Evolutionary conservation across 2,329 filamentous ascomycete genomes (phyloP), one percentile per base, ranked within the genome.

Genomic region (Neonectria coccinea): DNA sequence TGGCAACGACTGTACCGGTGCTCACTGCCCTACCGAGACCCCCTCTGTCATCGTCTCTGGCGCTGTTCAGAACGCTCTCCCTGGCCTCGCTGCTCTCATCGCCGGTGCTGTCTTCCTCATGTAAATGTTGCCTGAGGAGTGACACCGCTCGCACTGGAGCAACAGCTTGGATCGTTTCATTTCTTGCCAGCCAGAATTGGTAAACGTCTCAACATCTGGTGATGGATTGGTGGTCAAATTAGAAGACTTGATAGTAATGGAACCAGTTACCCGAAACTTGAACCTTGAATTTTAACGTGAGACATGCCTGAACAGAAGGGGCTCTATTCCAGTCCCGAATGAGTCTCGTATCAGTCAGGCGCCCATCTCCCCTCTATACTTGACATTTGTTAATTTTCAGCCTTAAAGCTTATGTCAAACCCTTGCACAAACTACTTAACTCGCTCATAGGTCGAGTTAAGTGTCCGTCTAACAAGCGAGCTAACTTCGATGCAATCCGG

Each of bases 61-160:
- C 29, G 65, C 74, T 18, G 66, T 60, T 55, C 65, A 75, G 72
- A 69, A 74, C 59, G 65, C 71, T 27, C 65, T 61, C 39, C 61
- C 68, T 25, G 69, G 73, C 44, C 33, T 75, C 36, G 70, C 71
- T 9, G 65, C 66, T 18, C 57, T 72, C 54, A 47, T 76, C 18
- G 70, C 73, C 36, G 73, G 68, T 64, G 44, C 73, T 48, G 65
- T 67, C 56, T 70, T 76, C 59, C 42, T 73, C 51, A 64, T 76
- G 66, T 76, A 74, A 71, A 60, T 11, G 4, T 31, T 33, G 11
- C 18, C n/a, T 33, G 5, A n/a, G 31, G 27, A 33, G 12, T 31
- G n/a, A 33, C 29, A n/a, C 48, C 12, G 27, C 48, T 51, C n/a
- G 4, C 29, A 31, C n/a, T 20, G 48, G 27, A 51, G 48, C 48